A percentile compares a stretch with the other conserved stretches of the same genome.
Evolutionary conservation across 176 grass and related monocot genomes (phyloP).

Genomic region (Themeda triandra): DNA sequence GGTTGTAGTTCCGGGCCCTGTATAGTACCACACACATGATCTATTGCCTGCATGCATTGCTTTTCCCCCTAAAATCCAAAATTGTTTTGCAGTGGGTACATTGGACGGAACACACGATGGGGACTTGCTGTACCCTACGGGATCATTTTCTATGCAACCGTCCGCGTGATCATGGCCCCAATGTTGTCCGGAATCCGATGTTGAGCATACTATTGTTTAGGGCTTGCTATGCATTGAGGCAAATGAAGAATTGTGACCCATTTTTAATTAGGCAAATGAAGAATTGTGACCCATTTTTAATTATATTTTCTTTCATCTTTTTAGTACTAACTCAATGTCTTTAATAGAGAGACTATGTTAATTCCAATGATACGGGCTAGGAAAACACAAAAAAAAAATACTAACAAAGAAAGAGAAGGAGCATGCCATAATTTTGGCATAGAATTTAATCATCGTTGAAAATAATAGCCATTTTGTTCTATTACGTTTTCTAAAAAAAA

Average conservation of each 20-base stretch:
- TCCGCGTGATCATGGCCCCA: not conserved
- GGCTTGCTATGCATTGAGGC: not conserved
- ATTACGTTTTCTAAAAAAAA: too few species aligned
- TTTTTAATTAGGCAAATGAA: too few species aligned
- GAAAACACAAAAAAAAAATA: not conserved
- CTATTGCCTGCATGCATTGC: not conserved
- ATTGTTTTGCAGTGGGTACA: not conserved
- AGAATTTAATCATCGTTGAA: too few species aligned
- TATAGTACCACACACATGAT: not conserved
- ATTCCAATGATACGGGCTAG: too few species aligned
- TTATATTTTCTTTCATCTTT: too few species aligned
- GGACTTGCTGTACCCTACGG: not conserved
- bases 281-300: too few species aligned
- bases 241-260: too few species aligned
- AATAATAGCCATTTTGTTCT: too few species aligned
- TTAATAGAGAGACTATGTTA: too few species aligned
- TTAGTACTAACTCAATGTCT: too few species aligned
- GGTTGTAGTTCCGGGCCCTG: not conserved
- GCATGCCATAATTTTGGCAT: too few species aligned
- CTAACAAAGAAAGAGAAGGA: not conserved
- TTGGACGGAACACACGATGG: constrained; percentile 8
- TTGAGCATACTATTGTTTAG: not conserved
- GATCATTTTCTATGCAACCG: not conserved
- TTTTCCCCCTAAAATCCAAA: not conserved
- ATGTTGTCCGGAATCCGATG: constrained; percentile 30